Conservation (phyloP, 2,329 filamentous ascomycete species). For the Magnaporthales sp. region DNA sequence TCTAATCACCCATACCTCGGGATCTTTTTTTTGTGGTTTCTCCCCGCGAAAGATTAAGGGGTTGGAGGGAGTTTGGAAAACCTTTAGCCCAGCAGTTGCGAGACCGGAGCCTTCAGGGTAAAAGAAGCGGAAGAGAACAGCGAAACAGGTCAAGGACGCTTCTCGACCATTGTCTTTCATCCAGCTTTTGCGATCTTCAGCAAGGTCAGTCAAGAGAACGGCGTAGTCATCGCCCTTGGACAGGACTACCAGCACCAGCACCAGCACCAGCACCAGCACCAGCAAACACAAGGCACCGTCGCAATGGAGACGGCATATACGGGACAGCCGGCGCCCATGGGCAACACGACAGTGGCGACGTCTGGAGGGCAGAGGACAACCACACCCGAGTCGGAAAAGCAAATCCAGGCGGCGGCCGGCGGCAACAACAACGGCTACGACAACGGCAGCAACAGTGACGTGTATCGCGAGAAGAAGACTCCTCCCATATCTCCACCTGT, state of each 20-base stretch:
- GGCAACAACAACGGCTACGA: neutral
- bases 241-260: neutral
- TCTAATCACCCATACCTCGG: too few relatives aligned
- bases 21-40: neutral
- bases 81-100: too few relatives aligned
- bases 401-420: neutral
- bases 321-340: neutral
- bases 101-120: too few relatives aligned
- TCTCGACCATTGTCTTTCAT: too few relatives aligned
- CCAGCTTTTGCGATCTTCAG: neutral
- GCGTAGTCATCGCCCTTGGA: neutral
- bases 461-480: neutral
- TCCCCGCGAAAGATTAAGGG: neutral
- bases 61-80: neutral
- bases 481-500: neutral
- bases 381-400: neutral
- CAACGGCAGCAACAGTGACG: neutral
- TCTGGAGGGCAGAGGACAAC: neutral
- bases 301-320: neutral
- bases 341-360: neutral
- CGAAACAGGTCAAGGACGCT: too few relatives aligned
- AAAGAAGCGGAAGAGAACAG: too few relatives aligned
- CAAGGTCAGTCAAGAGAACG: neutral
- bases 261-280: neutral
- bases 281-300: neutral